Percentiles rank a stretch among this genome's conserved stretches.
These are phyloP conservation scores for Camelina sativa DNA, from an alignment of 345 rosid genomes.

Conservation along the genomic window DNA sequence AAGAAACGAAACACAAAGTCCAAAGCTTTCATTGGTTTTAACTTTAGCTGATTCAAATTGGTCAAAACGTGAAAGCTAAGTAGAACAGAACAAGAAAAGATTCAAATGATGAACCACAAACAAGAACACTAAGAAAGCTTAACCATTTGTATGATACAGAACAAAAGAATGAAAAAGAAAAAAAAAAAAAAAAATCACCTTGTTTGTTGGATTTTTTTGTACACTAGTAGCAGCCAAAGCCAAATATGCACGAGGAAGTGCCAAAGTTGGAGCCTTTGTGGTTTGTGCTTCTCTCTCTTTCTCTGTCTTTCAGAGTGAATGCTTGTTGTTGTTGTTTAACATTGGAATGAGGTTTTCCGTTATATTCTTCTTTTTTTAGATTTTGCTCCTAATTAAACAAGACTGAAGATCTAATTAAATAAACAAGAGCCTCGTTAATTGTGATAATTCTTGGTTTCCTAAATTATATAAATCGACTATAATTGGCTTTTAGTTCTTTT, in stretches of 20 bases:
- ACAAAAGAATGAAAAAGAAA: neutral
- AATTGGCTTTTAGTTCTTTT: slow-evolving; percentile 36
- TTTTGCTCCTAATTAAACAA: slow-evolving; percentile 31
- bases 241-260: slow-evolving; percentile 23
- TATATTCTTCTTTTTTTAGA: slow-evolving; percentile 44
- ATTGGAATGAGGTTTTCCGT: slow-evolving; percentile 30
- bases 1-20: neutral
- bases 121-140: neutral
- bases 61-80: slow-evolving; percentile 7
- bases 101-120: neutral
- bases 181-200: slow-evolving; percentile 25
- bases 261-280: slow-evolving; percentile 33
- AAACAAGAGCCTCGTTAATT: slow-evolving; percentile 38
- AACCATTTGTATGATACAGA: neutral
- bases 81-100: neutral
- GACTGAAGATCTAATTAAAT: neutral
- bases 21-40: neutral
- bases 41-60: neutral
- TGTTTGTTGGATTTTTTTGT: slow-evolving; percentile 29
- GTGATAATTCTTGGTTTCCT: slow-evolving; percentile 41
- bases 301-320: neutral
- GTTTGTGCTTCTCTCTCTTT: slow-evolving; percentile 2
- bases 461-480: slow-evolving; percentile 38
- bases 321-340: slow-evolving; percentile 29
- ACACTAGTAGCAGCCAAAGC: slow-evolving; percentile 36